Base-by-base conservation (phyloP, 2,329 filamentous ascomycete species). In the Remersonia thermophila region DNA sequence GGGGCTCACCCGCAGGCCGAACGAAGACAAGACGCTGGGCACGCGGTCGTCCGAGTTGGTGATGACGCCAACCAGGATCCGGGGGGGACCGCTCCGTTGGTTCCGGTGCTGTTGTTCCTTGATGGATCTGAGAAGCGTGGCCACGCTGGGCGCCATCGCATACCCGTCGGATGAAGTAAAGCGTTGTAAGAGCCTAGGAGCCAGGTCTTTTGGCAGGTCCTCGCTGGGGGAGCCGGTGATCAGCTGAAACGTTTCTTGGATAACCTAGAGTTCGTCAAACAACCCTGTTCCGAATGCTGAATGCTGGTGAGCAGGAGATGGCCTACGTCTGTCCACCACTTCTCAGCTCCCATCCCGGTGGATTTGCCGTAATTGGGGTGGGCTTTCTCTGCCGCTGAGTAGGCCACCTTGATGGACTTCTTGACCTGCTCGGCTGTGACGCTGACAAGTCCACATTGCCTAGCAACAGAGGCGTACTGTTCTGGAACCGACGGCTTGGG, bases 31-130 rank as follows among this genome's bases (percentile, higher is more conserved):
- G 15, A 79, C 62, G 17, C 53, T 53, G 0, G 66, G 63, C 0
- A 77, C 68, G n/a, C 74, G 61, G 48, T 71, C 63, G 45, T 80
- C 75, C 0, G 73, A 78, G 49, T 80, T 80, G 9, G 73, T 73
- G 34, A 80, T 63, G 5, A 79, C 59, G 17, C 73, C 74, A 4
- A 75, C 55, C 2, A 73, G 55, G 4, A 66, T 58, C 10, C 50
- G 52, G 11, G 56, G 48, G 62, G 10, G 17, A 15, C 10, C 11
- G 2, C 9, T 26, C n/a, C 26, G 5, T 7, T n/a, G 27, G 10
- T 29, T 11, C 14, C 10, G 10, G 8, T 25, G 18, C 8, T 23
- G 18, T 3, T 20, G 14, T 4, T 11, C 27, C 14, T 41, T 26
- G 30, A 41, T 20, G 10, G 28, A 2, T 9, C 34, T 36, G 16